Base-by-base conservation (phyloP, 345 rosid genomes). In the Excoecaria cochinchinensis region DNA sequence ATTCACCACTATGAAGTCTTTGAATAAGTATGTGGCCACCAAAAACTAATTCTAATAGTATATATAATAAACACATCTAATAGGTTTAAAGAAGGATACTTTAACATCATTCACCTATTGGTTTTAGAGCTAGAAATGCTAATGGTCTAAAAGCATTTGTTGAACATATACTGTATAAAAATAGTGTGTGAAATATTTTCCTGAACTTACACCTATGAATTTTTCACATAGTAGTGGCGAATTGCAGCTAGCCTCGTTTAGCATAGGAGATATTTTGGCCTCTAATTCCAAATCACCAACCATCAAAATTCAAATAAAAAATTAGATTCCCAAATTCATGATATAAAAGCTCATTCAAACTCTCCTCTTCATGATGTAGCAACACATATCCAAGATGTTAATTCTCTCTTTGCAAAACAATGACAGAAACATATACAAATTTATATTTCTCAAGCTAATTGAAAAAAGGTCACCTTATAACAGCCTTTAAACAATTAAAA, bases 1-100 rank as follows among this genome's bases (percentile, higher is more conserved):
- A 77, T 74, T 80, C 72, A 79, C 69, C 79, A 75, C 84, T 76
- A 73, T 76, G 60, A 76, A 76, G 55, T n/a, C 25, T 51, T 61
- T 48, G 39, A 59, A 64, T 71, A 64, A 65, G 76, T 44, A 70
- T 38, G 25, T 24, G 42, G 42, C 25, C 21, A 8, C 39, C 31
- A 55, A 55, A 42, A 22, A 70, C 46, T 22, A 48, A 39, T 52
- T 56, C 2, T 25, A 70, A 59, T 14, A 46, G 60, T 11, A 14
- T 22, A 39, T 16, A 48, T 16, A 46, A 22, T 19, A 72, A 25
- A 25, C 5, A 22, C 40, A 46, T 16, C 53, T 14, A 1, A 5
- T 0, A 22, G 12, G 17, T 24, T 16, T 46, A 17, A 58, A 72
- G 10, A 25, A 22, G 13, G 36, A 9, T 42, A 22, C 36, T 16